phyloP scores from a whole-genome alignment of 805 yeast genomes.

The Clavispora carvajalis region DNA sequence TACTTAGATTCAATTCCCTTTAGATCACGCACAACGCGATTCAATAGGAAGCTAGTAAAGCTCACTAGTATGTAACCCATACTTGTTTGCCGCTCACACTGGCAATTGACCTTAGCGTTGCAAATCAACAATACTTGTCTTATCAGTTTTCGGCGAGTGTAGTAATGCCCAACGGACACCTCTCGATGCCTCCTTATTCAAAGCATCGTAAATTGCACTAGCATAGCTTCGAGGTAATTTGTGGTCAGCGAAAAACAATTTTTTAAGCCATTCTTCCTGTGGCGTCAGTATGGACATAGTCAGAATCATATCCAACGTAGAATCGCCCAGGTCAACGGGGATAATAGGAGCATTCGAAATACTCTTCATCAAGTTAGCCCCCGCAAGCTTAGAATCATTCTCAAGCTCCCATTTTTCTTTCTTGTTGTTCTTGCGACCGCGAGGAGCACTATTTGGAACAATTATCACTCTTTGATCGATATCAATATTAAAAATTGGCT shows the following conservation, averaged over 20 bases:
- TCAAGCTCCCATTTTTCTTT: slow-evolving; percentile 74
- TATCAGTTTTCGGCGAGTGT: slow-evolving; percentile 73
- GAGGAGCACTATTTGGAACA: slow-evolving; percentile 76
- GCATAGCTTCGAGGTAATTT: slow-evolving; percentile 81
- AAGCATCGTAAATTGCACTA: slow-evolving; percentile 62
- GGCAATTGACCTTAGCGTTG: slow-evolving; percentile 10
- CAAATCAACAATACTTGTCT: slow-evolving; percentile 38
- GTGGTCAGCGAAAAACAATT: slow-evolving; percentile 71
- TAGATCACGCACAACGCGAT: no score
- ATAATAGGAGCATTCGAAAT: slow-evolving; percentile 68
- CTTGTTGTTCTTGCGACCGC: slow-evolving; percentile 70
- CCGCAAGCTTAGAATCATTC: slow-evolving; percentile 62
- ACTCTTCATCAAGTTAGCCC: slow-evolving; percentile 47
- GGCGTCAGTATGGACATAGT: slow-evolving; percentile 68
- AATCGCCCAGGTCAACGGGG: slow-evolving; percentile 76
- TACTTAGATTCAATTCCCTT: no score
- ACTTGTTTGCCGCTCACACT: no score
- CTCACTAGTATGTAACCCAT: no score
- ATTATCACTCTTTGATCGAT: slow-evolving; percentile 54
- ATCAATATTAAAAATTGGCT: slow-evolving; percentile 28
- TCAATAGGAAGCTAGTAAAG: no score
- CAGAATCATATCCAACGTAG: slow-evolving; percentile 76
- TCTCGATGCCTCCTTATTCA: slow-evolving; percentile 66
- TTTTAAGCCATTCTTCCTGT: slow-evolving; percentile 72
- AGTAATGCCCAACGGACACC: slow-evolving; percentile 74